A percentile compares a stretch with the other conserved stretches of the same genome.
Evolutionary conservation across 2,329 filamentous ascomycete species (phyloP).

Genomic region (Achaetomium macrosporum): DNA sequence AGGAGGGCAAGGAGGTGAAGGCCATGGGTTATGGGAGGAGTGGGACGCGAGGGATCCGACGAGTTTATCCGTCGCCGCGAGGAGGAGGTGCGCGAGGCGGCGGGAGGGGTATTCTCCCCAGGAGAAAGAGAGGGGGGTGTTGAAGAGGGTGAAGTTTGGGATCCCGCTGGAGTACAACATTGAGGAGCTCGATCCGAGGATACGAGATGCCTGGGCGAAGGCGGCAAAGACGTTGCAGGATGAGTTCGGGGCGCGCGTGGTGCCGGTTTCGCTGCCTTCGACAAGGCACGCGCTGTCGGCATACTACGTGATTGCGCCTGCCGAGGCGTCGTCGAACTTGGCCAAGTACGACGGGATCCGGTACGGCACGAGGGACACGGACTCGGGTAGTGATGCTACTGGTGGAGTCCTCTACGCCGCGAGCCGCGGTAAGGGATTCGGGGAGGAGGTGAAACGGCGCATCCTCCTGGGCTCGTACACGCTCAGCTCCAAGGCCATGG

Average conservation of each 20-base stretch:
- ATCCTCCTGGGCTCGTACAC: slow-evolving; percentile 88
- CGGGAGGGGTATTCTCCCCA: slow-evolving; percentile 27
- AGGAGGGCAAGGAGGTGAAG: slow-evolving; percentile 28
- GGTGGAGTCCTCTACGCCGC: slow-evolving; percentile 66
- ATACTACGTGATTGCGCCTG: slow-evolving; percentile 92
- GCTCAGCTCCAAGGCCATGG: slow-evolving; percentile 81
- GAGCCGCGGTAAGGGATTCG: slow-evolving; percentile 70
- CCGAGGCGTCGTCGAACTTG: slow-evolving; percentile 91
- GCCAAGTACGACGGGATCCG: slow-evolving; percentile 97
- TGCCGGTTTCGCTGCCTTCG: slow-evolving; percentile 72
- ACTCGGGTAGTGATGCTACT: slow-evolving; percentile 41
- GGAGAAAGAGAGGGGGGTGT: slow-evolving; percentile 3
- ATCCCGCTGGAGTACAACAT: slow-evolving; percentile 81
- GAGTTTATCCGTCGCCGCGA: slow-evolving; percentile 52
- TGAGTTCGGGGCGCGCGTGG: slow-evolving; percentile 60
- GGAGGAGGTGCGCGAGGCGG: slow-evolving; percentile 39
- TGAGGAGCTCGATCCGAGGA: slow-evolving; percentile 62
- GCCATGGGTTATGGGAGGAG: slow-evolving; percentile 36
- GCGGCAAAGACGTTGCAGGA: slow-evolving; percentile 54
- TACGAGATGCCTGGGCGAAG: slow-evolving; percentile 64
- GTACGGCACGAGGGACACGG: slow-evolving; percentile 58
- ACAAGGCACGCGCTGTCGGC: slow-evolving; percentile 83
- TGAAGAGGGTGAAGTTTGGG: slow-evolving; percentile 43
- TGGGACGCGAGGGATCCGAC: slow-evolving; percentile 72
- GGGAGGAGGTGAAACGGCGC: slow-evolving; percentile 75